phyloP scores from a whole-genome alignment of 2,329 filamentous ascomycete species.

The Coniochaeta sp. region DNA sequence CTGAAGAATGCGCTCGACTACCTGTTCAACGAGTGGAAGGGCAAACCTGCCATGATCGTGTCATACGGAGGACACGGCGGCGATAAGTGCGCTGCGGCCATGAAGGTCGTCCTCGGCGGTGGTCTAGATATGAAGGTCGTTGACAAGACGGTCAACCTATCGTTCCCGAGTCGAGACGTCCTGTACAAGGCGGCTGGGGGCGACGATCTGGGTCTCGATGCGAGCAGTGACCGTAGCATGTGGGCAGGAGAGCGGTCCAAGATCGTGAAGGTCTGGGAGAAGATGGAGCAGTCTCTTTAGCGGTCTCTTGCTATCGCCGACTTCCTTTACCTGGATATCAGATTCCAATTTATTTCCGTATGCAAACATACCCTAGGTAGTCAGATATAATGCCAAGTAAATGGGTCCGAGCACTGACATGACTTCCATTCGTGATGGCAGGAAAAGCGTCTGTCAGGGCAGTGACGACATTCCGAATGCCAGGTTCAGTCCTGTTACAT shows the following conservation, averaged over 20 bases:
- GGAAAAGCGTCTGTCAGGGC: not conserved
- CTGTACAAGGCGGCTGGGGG: constrained; percentile 6
- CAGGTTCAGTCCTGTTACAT: not conserved
- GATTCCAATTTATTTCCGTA: not conserved
- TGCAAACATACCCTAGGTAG: not conserved
- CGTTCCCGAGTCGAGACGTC: constrained; percentile 12
- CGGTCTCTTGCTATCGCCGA: not conserved
- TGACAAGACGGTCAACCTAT: constrained; percentile 15
- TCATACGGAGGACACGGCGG: constrained; percentile 36
- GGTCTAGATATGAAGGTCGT: constrained; percentile 14
- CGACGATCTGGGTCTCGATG: constrained; percentile 9
- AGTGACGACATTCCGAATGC: not conserved
- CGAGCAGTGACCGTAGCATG: not conserved
- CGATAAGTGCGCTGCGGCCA: constrained; percentile 14
- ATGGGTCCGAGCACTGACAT: not conserved
- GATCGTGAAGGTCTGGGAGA: constrained; percentile 11
- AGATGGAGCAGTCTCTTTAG: constrained; percentile 6
- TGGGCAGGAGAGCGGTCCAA: constrained; percentile 12
- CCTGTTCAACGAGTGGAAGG: constrained; percentile 40
- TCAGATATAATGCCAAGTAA: not conserved
- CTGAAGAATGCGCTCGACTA: constrained; percentile 47
- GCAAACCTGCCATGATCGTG: constrained; percentile 38
- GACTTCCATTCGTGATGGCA: not conserved
- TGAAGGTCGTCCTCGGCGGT: constrained; percentile 16
- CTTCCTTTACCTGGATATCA: not conserved